Conservation (phyloP, 768 basidiomycete genomes). For the Pulveroboletus sp. region DNA sequence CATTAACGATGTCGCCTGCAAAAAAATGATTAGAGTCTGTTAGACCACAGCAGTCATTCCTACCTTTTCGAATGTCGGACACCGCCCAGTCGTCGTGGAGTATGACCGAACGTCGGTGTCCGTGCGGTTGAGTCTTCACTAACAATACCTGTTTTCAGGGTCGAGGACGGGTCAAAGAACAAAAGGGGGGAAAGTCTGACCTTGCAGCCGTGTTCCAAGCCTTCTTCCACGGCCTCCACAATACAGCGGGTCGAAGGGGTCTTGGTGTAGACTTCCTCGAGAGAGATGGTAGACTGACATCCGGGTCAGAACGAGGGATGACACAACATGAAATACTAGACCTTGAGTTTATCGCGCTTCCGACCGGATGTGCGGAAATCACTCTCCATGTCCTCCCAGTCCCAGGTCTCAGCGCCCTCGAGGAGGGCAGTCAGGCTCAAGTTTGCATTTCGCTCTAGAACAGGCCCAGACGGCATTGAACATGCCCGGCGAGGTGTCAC, state of each 20-base stretch:
- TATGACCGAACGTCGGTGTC: conserved; percentile 45
- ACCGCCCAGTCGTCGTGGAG: conserved; percentile 77
- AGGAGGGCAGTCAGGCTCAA: conserved; percentile 47
- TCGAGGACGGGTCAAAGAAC: background rate
- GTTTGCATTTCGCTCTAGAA: conserved; percentile 20
- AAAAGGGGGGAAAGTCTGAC: conserved; percentile 1
- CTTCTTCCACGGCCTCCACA: conserved; percentile 45
- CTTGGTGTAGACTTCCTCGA: conserved; percentile 22
- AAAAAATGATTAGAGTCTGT: background rate
- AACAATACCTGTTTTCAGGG: conserved; percentile 40
- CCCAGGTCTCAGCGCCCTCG: conserved; percentile 66
- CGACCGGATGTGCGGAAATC: conserved; percentile 50
- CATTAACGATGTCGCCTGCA: conserved; percentile 76
- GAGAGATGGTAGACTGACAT: conserved; percentile 9
- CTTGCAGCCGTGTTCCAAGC: conserved; percentile 21
- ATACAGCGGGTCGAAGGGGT: conserved; percentile 51
- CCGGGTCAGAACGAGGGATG: conserved; percentile 2
- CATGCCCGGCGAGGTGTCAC: conserved; percentile 9
- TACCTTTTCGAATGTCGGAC: conserved; percentile 59
- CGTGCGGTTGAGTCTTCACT: conserved; percentile 40
- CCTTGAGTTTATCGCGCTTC: conserved; percentile 17
- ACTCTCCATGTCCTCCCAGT: conserved; percentile 54
- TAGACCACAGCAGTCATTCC: conserved; percentile 4
- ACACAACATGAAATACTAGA: background rate
- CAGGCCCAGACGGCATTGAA: conserved; percentile 5